Evolutionary conservation across 148 eudicot genomes (phyloP), one percentile per base, ranked within the genome.

Genomic region (Polygonum maritimum): DNA sequence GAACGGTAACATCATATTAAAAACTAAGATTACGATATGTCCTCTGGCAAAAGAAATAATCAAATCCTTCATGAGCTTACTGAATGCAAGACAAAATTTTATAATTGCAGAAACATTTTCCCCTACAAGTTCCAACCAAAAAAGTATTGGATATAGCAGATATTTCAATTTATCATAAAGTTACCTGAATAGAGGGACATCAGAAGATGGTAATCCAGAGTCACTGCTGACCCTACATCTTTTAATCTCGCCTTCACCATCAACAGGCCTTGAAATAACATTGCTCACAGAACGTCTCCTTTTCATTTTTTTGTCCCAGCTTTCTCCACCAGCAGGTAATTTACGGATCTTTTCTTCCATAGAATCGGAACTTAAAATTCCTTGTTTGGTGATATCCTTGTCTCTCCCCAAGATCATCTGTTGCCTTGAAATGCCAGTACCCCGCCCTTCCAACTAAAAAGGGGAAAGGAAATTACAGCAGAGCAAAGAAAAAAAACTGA

Each of bases 231-330:
- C 82, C 90, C 90, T 88, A 73, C 87, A 84, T 82, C 91, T 82
- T 81, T 91, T 94, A 75, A 82, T 76, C 74, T 93, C 98, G 75
- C 88, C 91, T 76, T 91, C 97, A 78, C 85, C 82, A 31, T 94
- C 95, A 69, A 80, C 71, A 54, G 91, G 78, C 76, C 91, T 84
- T 62, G 90, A 75, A 75, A 81, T 79, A 52, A 85, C 92, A 73
- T 79, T 83, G 72, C 94, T 90, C 39, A 87, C 88, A 33, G 98
- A 91, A 47, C 98, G 91, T 82, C 88, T 94, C 77, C 91, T 89
- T 83, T 91, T 89, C 89, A 88, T 94, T 78, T 87, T 94, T 78
- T 80, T 94, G 85, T 94, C 98, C 98, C 98, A 94, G 38, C 97
- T 89, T 83, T 94, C 98, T 67, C 91, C 98, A 35, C 88, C 98